Conservation (phyloP, 352 stramenopile genomes). For the Globisporangium spinosum region DNA sequence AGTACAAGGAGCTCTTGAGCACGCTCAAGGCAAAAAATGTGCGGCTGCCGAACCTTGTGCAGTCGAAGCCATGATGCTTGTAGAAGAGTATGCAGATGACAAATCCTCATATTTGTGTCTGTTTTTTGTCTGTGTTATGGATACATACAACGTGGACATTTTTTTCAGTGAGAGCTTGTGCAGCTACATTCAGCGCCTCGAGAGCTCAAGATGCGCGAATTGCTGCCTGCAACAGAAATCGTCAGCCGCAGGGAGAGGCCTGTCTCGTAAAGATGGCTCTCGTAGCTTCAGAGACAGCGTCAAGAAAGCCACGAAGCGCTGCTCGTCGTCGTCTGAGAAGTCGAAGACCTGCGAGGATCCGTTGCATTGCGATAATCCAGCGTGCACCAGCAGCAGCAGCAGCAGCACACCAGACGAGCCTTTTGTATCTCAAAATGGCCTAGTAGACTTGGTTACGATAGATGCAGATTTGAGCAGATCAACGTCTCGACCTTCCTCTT, state of each 20-base stretch:
- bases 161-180: constrained; percentile 37
- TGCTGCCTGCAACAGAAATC: neutral
- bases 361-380: neutral
- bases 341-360: no score
- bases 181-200: constrained; percentile 50
- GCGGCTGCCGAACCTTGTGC: constrained; percentile 7
- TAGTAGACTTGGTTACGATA: neutral
- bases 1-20: constrained; percentile 32
- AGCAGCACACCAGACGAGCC: neutral
- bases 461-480: neutral
- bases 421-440: neutral
- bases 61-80: neutral
- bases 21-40: constrained; percentile 64
- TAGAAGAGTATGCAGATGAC: neutral
- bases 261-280: no score
- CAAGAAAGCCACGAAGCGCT: neutral
- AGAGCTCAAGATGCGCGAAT: constrained; percentile 23
- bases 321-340: neutral
- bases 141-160: neutral
- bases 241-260: neutral
- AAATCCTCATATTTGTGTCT: neutral
- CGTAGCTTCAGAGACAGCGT: neutral
- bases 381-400: neutral
- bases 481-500: neutral
- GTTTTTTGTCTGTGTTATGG: neutral